Conservation (phyloP, 768 basidiomycete genomes). For the Macrolepiota dolichaula region DNA sequence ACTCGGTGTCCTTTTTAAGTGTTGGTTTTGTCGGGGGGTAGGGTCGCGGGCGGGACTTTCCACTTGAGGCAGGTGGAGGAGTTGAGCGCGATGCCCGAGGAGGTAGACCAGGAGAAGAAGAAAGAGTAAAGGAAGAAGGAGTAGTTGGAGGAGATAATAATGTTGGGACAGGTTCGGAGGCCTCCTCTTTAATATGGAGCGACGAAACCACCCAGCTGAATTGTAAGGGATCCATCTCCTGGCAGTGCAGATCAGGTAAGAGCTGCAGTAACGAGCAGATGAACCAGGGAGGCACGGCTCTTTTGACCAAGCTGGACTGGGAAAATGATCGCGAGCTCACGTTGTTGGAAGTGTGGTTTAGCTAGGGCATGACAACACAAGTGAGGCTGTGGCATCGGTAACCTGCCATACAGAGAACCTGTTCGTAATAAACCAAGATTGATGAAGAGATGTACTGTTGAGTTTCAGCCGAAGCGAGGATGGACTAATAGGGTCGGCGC, state of each 20-base stretch:
- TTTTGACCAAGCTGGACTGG: slow-evolving; percentile 16
- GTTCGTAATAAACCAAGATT: slow-evolving; percentile 5
- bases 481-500: not conserved
- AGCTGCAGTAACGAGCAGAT: slow-evolving; percentile 19
- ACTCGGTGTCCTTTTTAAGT: slow-evolving; percentile 16
- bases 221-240: slow-evolving; percentile 30
- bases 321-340: slow-evolving; percentile 3
- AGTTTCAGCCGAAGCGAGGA: not conserved
- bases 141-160: slow-evolving; percentile 33
- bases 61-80: slow-evolving; percentile 27
- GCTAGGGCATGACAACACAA: slow-evolving; percentile 5
- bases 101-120: slow-evolving; percentile 15
- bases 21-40: slow-evolving; percentile 31
- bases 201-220: slow-evolving; percentile 31
- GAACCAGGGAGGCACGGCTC: slow-evolving; percentile 15
- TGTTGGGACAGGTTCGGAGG: slow-evolving; percentile 29
- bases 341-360: not conserved
- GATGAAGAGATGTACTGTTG: not conserved
- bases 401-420: not conserved
- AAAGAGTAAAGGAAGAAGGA: slow-evolving; percentile 17
- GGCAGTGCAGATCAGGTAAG: slow-evolving; percentile 42
- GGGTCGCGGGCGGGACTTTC: slow-evolving; percentile 34
- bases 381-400: slow-evolving; percentile 10
- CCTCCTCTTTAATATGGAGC: slow-evolving; percentile 46
- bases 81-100: slow-evolving; percentile 21